phyloP scores from a whole-genome alignment of 352 stramenopile species.

The Lagenidium giganteum region DNA sequence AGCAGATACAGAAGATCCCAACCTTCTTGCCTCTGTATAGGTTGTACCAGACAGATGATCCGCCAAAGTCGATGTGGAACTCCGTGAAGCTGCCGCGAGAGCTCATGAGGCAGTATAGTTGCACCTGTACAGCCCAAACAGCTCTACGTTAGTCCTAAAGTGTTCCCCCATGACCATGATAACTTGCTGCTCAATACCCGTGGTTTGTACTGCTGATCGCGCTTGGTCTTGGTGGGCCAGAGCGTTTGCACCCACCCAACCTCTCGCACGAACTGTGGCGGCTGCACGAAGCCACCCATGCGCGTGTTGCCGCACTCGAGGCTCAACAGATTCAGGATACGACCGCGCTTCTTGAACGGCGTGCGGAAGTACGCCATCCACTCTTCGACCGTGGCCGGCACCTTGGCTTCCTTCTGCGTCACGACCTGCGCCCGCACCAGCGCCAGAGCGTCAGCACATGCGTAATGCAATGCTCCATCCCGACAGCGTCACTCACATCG shows the following conservation, averaged over 20 bases:
- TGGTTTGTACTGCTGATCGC: conserved; percentile 9
- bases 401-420: background rate
- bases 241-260: conserved; percentile 39
- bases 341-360: conserved; percentile 7
- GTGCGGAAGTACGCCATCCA: conserved; percentile 33
- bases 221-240: conserved; percentile 16
- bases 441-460: too few species aligned
- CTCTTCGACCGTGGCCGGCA: conserved; percentile 11
- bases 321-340: conserved; percentile 31
- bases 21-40: conserved; percentile 34
- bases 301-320: conserved; percentile 30
- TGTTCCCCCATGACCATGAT: background rate
- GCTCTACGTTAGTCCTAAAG: too few species aligned
- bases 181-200: too few species aligned
- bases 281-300: conserved; percentile 19
- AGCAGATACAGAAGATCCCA: background rate
- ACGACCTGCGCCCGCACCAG: too few species aligned
- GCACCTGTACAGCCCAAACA: too few species aligned
- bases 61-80: conserved; percentile 38
- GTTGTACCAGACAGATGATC: conserved; percentile 43
- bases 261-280: conserved; percentile 27
- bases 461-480: too few species aligned
- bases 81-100: conserved; percentile 35
- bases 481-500: too few species aligned
- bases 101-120: conserved; percentile 40